Conservation (phyloP, 2,329 filamentous ascomycete species). For the Arthroderma sp. region DNA sequence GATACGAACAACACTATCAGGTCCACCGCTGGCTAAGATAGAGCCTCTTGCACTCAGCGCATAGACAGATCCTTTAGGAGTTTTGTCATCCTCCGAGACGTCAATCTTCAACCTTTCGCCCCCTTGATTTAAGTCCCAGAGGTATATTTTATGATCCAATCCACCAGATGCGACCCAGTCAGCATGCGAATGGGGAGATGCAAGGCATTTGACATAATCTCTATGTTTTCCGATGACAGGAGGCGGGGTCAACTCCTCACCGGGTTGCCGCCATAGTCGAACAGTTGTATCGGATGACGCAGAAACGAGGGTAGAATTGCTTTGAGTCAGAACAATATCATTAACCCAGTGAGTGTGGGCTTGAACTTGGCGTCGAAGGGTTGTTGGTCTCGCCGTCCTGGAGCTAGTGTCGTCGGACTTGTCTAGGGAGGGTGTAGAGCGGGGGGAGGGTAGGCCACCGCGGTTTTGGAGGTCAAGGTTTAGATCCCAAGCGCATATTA, state of each 20-base stretch:
- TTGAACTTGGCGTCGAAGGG: slow-evolving; percentile 51
- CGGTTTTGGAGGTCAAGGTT: slow-evolving; percentile 47
- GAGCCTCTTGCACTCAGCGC: slow-evolving; percentile 67
- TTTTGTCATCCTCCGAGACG: slow-evolving; percentile 54
- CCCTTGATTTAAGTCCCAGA: slow-evolving; percentile 85
- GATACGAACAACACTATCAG: slow-evolving; percentile 80
- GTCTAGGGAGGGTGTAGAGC: slow-evolving; percentile 13
- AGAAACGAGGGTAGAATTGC: slow-evolving; percentile 68
- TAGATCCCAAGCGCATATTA: slow-evolving; percentile 91
- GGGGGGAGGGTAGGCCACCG: slow-evolving; percentile 22
- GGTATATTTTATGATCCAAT: slow-evolving; percentile 76
- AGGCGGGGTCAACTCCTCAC: slow-evolving; percentile 43
- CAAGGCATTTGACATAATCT: slow-evolving; percentile 93
- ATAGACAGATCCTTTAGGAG: slow-evolving; percentile 90
- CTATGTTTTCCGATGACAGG: slow-evolving; percentile 83
- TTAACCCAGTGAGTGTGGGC: slow-evolving; percentile 96
- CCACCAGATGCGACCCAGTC: slow-evolving; percentile 92
- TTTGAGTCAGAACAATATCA: slow-evolving; percentile 69
- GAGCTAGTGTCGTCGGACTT: slow-evolving; percentile 6
- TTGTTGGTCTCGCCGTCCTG: slow-evolving; percentile 29
- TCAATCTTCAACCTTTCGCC: slow-evolving; percentile 82
- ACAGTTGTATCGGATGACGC: slow-evolving; percentile 90
- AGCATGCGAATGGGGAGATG: slow-evolving; percentile 55
- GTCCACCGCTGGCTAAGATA: slow-evolving; percentile 81
- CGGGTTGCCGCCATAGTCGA: slow-evolving; percentile 75